Evolutionary conservation across 2,329 filamentous ascomycete genomes (phyloP).

Genomic region (Alternaria ventricosa): DNA sequence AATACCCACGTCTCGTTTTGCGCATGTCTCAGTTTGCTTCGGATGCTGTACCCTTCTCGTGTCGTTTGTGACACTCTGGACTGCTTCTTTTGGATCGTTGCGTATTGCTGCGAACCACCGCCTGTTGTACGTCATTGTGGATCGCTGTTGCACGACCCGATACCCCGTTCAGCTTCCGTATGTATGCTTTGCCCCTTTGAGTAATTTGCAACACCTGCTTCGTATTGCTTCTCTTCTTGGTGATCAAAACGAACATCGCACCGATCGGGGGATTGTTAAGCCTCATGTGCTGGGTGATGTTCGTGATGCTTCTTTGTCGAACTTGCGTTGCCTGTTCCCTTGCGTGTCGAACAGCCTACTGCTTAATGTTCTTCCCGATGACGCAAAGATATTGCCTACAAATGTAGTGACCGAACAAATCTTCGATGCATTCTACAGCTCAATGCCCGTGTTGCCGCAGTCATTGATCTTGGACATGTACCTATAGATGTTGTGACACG

Average conservation of each 20-base stretch:
- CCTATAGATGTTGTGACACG: not conserved
- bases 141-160: conserved; percentile 10
- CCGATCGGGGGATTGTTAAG: not conserved
- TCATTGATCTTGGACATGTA: not conserved
- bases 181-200: not conserved
- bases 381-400: not conserved
- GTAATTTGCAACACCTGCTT: not conserved
- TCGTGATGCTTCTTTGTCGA: not conserved
- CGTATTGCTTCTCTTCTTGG: not conserved
- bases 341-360: not conserved
- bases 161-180: not conserved
- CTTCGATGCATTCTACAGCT: not conserved
- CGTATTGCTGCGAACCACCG: not conserved
- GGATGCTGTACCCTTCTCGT: not conserved
- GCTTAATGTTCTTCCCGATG: not conserved
- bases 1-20: conserved; percentile 9
- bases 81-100: not conserved
- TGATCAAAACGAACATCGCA: not conserved
- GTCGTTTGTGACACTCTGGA: conserved; percentile 3
- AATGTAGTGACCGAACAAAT: not conserved
- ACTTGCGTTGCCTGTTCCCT: not conserved
- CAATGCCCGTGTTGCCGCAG: not conserved
- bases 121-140: conserved; percentile 6
- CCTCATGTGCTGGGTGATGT: not conserved
- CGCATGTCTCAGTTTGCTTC: not conserved